Conservation (phyloP, 2,329 filamentous ascomycete genomes). For the Aspergillus versicolor region DNA sequence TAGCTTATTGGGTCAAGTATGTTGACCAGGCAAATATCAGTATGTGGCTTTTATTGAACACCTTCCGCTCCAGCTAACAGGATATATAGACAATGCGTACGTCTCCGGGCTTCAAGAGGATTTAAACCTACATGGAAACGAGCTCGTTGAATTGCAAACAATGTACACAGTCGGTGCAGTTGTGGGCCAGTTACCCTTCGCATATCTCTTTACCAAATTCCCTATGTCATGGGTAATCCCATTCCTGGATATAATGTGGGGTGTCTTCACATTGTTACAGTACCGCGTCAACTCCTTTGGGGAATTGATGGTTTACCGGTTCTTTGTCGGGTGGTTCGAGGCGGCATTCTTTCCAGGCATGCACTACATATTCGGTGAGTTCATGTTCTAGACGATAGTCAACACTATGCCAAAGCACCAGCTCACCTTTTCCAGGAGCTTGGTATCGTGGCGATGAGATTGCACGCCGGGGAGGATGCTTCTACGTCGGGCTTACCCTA, state of each 20-base stretch:
- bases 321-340: constrained; percentile 57
- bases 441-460: constrained; percentile 54
- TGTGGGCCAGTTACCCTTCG: constrained; percentile 52
- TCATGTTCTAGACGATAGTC: no score
- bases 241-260: constrained; percentile 54
- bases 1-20: constrained; percentile 59
- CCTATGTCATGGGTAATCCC: constrained; percentile 55
- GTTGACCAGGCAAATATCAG: constrained; percentile 57
- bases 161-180: constrained; percentile 54
- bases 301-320: constrained; percentile 55
- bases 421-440: constrained; percentile 26
- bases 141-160: constrained; percentile 57
- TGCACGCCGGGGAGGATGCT: constrained; percentile 51
- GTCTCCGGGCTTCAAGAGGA: constrained; percentile 56
- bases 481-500: constrained; percentile 53
- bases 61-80: neutral
- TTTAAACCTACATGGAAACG: constrained; percentile 52
- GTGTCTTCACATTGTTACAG: constrained; percentile 57
- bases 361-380: constrained; percentile 35
- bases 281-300: constrained; percentile 51
- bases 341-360: constrained; percentile 41
- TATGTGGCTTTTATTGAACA: constrained; percentile 25
- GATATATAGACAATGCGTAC: constrained; percentile 52
- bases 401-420: neutral
- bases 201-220: constrained; percentile 49